A percentile compares a stretch with the other conserved stretches of the same genome.
phyloP scores from a whole-genome alignment of 495 filamentous ascomycete species.

The Aspergillus leporis region DNA sequence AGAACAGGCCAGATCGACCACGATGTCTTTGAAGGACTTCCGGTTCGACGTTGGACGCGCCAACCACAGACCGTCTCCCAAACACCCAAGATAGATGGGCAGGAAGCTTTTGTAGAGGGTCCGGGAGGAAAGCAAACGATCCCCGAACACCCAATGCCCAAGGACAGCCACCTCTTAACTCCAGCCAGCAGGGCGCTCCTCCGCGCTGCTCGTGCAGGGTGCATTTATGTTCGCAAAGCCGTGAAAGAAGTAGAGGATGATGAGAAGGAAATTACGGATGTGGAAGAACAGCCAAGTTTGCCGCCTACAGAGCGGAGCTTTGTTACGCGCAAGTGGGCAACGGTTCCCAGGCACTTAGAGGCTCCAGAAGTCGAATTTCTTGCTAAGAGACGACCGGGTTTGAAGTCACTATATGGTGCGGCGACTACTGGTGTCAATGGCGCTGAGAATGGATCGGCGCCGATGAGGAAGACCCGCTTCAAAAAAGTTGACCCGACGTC shows the following conservation, averaged over 20 bases:
- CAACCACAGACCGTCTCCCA: constrained; percentile 70
- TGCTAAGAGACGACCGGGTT: constrained; percentile 82
- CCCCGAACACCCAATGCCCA: constrained; percentile 73
- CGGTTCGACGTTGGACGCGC: constrained; percentile 87
- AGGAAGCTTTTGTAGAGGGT: constrained; percentile 52
- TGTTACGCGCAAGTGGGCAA: constrained; percentile 73
- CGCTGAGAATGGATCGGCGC: constrained; percentile 34
- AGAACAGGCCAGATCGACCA: constrained; percentile 82
- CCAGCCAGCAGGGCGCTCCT: constrained; percentile 82
- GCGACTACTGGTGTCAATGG: constrained; percentile 46
- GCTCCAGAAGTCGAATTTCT: constrained; percentile 75
- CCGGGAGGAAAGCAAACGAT: constrained; percentile 50
- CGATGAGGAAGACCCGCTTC: constrained; percentile 75
- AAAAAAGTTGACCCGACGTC: constrained; percentile 68
- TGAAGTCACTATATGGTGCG: constrained; percentile 54
- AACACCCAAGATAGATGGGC: constrained; percentile 55
- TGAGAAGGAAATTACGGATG: constrained; percentile 52
- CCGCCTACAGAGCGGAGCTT: constrained; percentile 57
- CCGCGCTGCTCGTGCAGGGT: constrained; percentile 74
- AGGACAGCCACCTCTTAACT: constrained; percentile 78
- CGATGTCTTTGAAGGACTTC: constrained; percentile 93
- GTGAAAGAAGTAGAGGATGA: constrained; percentile 44
- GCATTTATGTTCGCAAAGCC: constrained; percentile 56
- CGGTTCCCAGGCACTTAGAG: constrained; percentile 75
- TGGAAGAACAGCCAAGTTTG: constrained; percentile 37